Percentiles rank a stretch among this genome's conserved stretches.
Conservation (phyloP, 2,329 filamentous ascomycete species). For the Aaosphaeria pasadenensis region DNA sequence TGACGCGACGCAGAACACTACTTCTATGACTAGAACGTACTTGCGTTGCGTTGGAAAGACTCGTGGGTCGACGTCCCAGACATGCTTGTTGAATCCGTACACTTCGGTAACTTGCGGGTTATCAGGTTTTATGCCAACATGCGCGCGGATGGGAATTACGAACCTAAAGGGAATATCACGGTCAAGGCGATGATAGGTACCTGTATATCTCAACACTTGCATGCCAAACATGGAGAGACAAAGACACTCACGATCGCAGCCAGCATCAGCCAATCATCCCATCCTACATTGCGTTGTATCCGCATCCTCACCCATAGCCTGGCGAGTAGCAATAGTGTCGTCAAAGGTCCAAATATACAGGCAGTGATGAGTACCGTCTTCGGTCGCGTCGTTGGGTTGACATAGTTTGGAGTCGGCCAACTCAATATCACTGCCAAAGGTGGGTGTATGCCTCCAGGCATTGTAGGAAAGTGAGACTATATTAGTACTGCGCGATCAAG, state of each 20-base stretch:
- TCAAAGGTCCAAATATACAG: conserved; percentile 20
- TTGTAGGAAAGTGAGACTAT: conserved; percentile 6
- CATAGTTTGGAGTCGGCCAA: conserved; percentile 25
- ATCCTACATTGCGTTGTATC: conserved; percentile 21
- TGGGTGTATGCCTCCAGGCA: conserved; percentile 29
- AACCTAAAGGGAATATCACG: background rate
- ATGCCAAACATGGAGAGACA: conserved; percentile 10
- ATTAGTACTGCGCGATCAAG: too few relatives aligned
- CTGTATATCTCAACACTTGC: conserved; percentile 4
- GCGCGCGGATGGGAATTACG: background rate
- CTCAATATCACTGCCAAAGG: conserved; percentile 19
- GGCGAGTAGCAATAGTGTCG: conserved; percentile 17
- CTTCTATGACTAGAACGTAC: conserved; percentile 23
- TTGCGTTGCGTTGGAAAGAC: conserved; percentile 18
- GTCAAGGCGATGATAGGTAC: background rate
- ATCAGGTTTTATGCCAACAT: too few relatives aligned
- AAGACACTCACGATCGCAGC: conserved; percentile 18
- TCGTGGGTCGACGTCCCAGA: conserved; percentile 23
- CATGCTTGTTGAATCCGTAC: conserved; percentile 21
- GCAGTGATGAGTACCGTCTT: conserved; percentile 16
- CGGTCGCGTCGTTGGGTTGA: conserved; percentile 17
- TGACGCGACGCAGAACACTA: conserved; percentile 22
- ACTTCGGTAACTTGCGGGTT: background rate
- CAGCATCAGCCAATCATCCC: conserved; percentile 30
- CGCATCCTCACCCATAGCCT: conserved; percentile 27